These are phyloP conservation scores for Cyberlindnera sargentensis DNA, from an alignment of 805 yeast species.

Conservation along the genomic window DNA sequence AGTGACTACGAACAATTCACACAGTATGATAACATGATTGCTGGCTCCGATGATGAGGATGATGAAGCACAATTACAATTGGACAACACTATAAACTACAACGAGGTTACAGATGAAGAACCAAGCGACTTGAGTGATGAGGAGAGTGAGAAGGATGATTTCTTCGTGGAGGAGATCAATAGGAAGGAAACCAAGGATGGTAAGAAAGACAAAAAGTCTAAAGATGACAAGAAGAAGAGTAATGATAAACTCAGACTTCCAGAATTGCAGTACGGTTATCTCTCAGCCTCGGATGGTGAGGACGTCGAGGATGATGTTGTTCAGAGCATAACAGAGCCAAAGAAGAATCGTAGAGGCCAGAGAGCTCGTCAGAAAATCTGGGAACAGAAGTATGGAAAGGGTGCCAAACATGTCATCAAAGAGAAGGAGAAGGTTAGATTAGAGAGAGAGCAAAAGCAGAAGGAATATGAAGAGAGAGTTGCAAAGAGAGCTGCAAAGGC, in stretches of 20 bases:
- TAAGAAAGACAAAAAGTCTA: conserved; percentile 28
- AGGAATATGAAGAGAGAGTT: conserved; percentile 67
- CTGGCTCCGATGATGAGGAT: conserved; percentile 33
- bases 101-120: conserved; percentile 58
- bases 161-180: conserved; percentile 27
- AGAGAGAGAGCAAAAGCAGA: conserved; percentile 52
- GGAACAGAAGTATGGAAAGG: conserved; percentile 81
- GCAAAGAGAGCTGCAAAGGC: conserved; percentile 49
- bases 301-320: conserved; percentile 52
- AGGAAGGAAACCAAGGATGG: conserved; percentile 20
- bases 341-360: conserved; percentile 94
- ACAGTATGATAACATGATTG: conserved; percentile 32
- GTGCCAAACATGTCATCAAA: conserved; percentile 76
- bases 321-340: conserved; percentile 43
- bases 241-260: conserved; percentile 46
- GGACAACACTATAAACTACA: conserved; percentile 33
- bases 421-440: conserved; percentile 48
- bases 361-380: conserved; percentile 95
- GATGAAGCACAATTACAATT: conserved; percentile 21
- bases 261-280: conserved; percentile 69
- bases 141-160: conserved; percentile 20
- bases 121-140: conserved; percentile 31
- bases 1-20: conserved; percentile 22
- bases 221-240: conserved; percentile 18
- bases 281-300: conserved; percentile 72